Percentiles rank a stretch among this genome's conserved stretches.
Conservation (phyloP, 208 protist species). For the Crithidia thermophila region DNA sequence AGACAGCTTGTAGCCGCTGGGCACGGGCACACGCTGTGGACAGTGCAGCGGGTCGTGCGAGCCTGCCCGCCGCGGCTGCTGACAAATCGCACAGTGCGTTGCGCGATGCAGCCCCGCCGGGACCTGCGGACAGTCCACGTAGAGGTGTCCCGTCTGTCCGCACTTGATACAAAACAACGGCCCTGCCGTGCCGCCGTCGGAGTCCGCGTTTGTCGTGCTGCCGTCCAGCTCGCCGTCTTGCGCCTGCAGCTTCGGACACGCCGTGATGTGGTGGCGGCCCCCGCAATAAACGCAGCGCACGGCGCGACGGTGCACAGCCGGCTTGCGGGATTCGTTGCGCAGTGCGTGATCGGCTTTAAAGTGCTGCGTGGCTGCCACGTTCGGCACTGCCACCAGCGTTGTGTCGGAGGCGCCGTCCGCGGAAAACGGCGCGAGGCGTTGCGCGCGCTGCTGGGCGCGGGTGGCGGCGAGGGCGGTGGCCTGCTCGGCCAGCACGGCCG, state of each 20-base stretch:
- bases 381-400: conserved; percentile 53
- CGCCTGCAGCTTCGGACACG: conserved; percentile 54
- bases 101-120: conserved; percentile 44
- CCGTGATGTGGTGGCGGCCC: conserved; percentile 74
- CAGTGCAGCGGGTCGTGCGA: conserved; percentile 53
- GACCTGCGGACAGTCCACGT: conserved; percentile 37
- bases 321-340: conserved; percentile 48
- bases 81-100: conserved; percentile 68
- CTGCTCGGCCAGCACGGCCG: conserved; percentile 17
- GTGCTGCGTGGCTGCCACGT: conserved; percentile 40
- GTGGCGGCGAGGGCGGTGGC: background rate
- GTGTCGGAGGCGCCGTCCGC: background rate
- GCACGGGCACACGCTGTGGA: conserved; percentile 50
- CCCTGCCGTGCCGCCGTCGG: background rate
- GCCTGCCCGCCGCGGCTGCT: conserved; percentile 17
- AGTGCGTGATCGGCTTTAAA: conserved; percentile 47
- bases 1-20: conserved; percentile 34
- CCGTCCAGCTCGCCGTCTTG: conserved; percentile 3
- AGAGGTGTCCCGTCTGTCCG: conserved; percentile 59
- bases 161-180: conserved; percentile 74
- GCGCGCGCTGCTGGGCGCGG: conserved; percentile 7
- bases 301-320: conserved; percentile 56
- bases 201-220: background rate
- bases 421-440: background rate
- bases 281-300: conserved; percentile 85